Base-by-base conservation (phyloP, 495 filamentous ascomycete species). In the Talaromyces thailandensis region DNA sequence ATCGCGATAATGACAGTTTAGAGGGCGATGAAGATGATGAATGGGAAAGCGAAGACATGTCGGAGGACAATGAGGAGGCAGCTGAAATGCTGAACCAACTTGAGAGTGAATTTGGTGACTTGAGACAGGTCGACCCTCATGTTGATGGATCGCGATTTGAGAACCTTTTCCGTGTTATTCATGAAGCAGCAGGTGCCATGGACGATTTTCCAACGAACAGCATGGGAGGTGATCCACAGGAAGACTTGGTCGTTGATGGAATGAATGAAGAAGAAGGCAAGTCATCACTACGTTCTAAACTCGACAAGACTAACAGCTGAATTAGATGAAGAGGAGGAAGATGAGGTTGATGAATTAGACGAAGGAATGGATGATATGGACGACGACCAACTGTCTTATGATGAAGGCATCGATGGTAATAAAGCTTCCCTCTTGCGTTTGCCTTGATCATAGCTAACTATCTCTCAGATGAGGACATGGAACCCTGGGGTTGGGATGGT, bases 231-330 rank as follows among this genome's bases (percentile, higher is more conserved):
- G 76, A 76, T 66, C 64, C 78, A 31, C 72, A 75, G 51, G 78
- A 79, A 63, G 78, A 79, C 60, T 71, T 79, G 8, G 88, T 89
- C 18, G 89, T 90, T 57, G 88, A 91, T 31, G 90, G 93, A 16
- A 57, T 78, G 66, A 84, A 87, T 35, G 86, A 87, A 56, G 86
- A 86, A 70, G 85, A 84, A 65, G 86, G 87, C 90, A 75, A 75
- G 86, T 84, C 66, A 25, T 66, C 61, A 37, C 62, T 62, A 31
- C n/a, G 9, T 14, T 37, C 43, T 26, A 24, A 28, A 48, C 61
- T 57, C 67, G 58, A 35, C 58, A 64, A 51, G 68, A 63, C 66
- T 60, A 57, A 63, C 4, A 28, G 12, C 3, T 56, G n/a, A 28
- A 40, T 40, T 28, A 43, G 28, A 53, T 62, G 60, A 26, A 61